Evolutionary conservation across 768 basidiomycete genomes (phyloP), one percentile per base, ranked within the genome.

Genomic region (Lactifluus subvellereus): DNA sequence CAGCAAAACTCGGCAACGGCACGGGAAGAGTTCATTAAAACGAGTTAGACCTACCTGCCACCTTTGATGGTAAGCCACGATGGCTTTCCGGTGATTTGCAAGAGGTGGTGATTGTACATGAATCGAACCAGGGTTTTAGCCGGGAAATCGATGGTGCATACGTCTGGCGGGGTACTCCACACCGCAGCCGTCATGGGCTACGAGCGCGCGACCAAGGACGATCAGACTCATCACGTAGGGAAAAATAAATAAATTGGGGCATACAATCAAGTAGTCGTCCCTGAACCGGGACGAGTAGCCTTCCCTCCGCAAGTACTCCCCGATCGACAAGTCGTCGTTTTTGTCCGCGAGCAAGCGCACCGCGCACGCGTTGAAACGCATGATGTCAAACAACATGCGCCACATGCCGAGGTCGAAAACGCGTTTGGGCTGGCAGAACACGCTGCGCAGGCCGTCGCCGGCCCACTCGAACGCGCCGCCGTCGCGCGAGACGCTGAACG

Each of bases 151-250:
- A 85, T 72, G 3, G 82, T 79, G 66, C 86, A 88, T 68, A 82
- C 81, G 65, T 85, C 84, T 9, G 89, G 84, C 0, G 87, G 85
- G 0, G 87, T 89, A 50, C 84, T 88, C 89, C 89, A 91, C 45
- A 91, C 84, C 2, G 87, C 85, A 1, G 87, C 88, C 8, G 86
- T 88, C 87, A 91, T 87, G 0, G 88, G 88, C 88, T 69, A 18
- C 5, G 57, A 53, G 33, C 11, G 33, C 48, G 5, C 13, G n/a
- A 14, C 11, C 35, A 51, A 50, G 9, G 11, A 48, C 22, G 47
- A 14, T 48, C 20, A 48, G 22, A 48, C 20, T 4, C 27, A 27
- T 13, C 11, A 27, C 4, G 11, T 4, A 13, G 1, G 11, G 47
- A 13, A 27, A 22, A 27, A 10, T 11, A 13, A 37, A 47, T 8